These are phyloP conservation scores for Orbilia javanica DNA, from an alignment of 2,329 filamentous ascomycete species.

Conservation along the genomic window DNA sequence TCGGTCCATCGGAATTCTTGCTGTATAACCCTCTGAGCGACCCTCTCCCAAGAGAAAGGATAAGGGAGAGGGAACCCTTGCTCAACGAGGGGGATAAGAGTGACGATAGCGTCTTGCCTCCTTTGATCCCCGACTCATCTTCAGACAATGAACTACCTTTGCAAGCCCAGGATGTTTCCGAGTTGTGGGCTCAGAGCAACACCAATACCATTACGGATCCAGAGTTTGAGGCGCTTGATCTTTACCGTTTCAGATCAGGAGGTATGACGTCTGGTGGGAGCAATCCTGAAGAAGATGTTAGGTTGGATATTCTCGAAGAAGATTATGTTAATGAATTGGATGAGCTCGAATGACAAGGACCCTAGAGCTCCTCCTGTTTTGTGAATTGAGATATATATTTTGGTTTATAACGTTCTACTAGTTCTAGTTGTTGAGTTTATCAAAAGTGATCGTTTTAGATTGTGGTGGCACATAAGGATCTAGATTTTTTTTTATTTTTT, in stretches of 20 bases:
- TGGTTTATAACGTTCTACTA: background rate
- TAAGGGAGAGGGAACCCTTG: background rate
- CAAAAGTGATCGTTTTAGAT: background rate
- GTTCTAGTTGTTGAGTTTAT: background rate
- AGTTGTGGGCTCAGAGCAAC: background rate
- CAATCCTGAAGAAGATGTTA: background rate
- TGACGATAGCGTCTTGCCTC: background rate
- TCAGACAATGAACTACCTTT: background rate
- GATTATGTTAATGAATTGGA: slow-evolving; percentile 1
- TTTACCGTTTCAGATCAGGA: background rate
- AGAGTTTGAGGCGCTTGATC: background rate
- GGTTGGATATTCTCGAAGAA: background rate
- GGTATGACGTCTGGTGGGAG: background rate
- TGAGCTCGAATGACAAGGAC: background rate
- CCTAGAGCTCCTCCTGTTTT: background rate
- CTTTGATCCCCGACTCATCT: background rate
- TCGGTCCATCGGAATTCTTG: background rate
- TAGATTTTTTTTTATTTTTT: no score
- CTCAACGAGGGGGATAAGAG: background rate
- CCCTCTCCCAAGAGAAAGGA: background rate
- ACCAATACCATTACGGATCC: background rate
- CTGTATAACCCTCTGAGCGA: background rate
- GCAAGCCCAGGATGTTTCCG: background rate
- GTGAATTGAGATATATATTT: background rate
- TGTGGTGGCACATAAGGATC: background rate